Conservation (phyloP, 1,284 basidiomycete species). For the Ceratobasidium sp. region DNA sequence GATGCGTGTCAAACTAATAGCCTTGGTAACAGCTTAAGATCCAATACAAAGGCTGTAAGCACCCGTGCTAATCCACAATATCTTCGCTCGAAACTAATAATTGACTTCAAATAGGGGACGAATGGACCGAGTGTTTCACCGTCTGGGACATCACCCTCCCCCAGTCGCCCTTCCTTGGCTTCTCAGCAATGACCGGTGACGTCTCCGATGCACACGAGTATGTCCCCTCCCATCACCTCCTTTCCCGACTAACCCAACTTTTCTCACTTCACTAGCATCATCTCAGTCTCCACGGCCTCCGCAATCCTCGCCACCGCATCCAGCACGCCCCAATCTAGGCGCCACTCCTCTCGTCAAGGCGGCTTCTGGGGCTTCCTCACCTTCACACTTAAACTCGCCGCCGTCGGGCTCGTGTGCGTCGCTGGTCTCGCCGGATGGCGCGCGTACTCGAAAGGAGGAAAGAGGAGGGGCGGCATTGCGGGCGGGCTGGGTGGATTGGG, state of each 20-base stretch:
- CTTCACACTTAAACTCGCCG: constrained; percentile 67
- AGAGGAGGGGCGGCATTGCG: constrained; percentile 54
- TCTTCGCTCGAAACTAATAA: constrained; percentile 29
- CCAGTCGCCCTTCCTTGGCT: constrained; percentile 84
- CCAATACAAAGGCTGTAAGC: constrained; percentile 81
- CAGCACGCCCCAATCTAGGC: constrained; percentile 22
- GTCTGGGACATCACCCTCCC: constrained; percentile 79
- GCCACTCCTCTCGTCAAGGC: constrained; percentile 56
- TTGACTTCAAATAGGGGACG: constrained; percentile 73
- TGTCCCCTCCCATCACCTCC: constrained; percentile 54
- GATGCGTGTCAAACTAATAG: constrained; percentile 40
- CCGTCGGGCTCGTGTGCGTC: constrained; percentile 70
- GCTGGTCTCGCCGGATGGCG: constrained; percentile 74
- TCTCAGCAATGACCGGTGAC: constrained; percentile 94
- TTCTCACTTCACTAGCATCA: constrained; percentile 54
- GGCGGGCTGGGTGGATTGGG: constrained; percentile 28
- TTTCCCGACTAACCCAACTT: constrained; percentile 45
- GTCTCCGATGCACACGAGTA: constrained; percentile 90
- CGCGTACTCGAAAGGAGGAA: constrained; percentile 67
- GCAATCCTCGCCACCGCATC: constrained; percentile 51
- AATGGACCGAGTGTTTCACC: constrained; percentile 94
- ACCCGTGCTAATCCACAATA: background rate
- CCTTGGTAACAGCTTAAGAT: constrained; percentile 69
- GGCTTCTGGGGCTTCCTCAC: constrained; percentile 51
- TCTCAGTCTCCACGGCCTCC: constrained; percentile 56